Evolutionary conservation across 2,329 filamentous ascomycete genomes (phyloP), one percentile per base, ranked within the genome.

Genomic region (Apiospora sp.): DNA sequence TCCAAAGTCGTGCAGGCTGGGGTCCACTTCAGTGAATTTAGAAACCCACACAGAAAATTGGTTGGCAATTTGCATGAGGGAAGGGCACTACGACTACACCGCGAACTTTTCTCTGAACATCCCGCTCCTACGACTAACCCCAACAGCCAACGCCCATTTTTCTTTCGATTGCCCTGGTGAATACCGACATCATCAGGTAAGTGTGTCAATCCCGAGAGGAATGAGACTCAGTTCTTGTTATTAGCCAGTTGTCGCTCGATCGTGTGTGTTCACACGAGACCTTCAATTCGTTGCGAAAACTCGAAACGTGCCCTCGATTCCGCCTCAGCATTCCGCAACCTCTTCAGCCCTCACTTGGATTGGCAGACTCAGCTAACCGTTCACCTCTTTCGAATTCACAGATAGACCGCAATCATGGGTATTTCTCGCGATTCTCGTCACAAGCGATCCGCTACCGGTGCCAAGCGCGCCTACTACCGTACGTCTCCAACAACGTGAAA

Each of bases 391-490:
- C 13, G 27, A 22, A n/a, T 7, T 24, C 49, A 41, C 58, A 54
- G 64, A 92, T 89, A 89, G 89, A 89, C 88, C 88, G 92, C 92
- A 93, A 94, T 92, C 89, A 96, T 96, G 93, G 94, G 96, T 99
- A 98, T 99, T 90, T 98, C 96, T 89, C 94, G 96, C 90, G 96
- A 98, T 90, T 98, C 95, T 87, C 95, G 96, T 90, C 96, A 99
- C 93, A 99, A 99, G 94, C 95, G 96, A 90, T 95, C 95, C 88
- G 95, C 96, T 87, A 94, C 97, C 87, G 97, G 96, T 91, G 96
- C 97, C 84, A 99, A 99, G 93, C 92, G 93, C 86, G 90, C 93
- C 88, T 93, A 92, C 89, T 96, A 96, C 92, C 92, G 94, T 92
- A 89, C 89, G 91, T 92, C 84, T 79, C 77, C 74, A 68, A 41